These are phyloP conservation scores for Talaromyces piceae DNA, from an alignment of 2,329 filamentous ascomycete species.

Conservation along the genomic window DNA sequence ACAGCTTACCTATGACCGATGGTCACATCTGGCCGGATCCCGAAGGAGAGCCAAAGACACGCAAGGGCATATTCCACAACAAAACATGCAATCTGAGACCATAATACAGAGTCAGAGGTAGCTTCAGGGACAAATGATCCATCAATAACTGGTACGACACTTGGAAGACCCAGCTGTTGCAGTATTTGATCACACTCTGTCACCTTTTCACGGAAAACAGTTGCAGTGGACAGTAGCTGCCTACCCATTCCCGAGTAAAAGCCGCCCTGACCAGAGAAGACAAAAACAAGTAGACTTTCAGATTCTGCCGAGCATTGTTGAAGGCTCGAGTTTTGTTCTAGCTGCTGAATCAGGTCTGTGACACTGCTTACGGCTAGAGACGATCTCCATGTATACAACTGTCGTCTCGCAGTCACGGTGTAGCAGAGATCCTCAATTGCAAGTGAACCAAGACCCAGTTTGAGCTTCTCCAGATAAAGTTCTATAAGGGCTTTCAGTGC, in stretches of 20 bases:
- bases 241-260: constrained; percentile 15
- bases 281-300: constrained; percentile 27
- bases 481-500: not conserved
- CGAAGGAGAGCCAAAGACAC: constrained; percentile 24
- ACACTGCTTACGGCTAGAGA: too few species aligned
- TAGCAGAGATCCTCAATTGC: constrained; percentile 60
- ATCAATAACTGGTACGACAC: constrained; percentile 18
- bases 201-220: too few species aligned
- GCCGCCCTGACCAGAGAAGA: constrained; percentile 28
- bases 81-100: constrained; percentile 32
- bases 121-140: too few species aligned
- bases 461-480: too few species aligned
- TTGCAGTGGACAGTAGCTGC: constrained; percentile 20
- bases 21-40: constrained; percentile 28
- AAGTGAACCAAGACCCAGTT: too few species aligned
- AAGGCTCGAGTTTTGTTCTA: constrained; percentile 3
- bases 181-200: constrained; percentile 22
- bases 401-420: constrained; percentile 54
- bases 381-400: too few species aligned
- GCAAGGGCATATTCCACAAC: constrained; percentile 37
- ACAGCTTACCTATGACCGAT: constrained; percentile 25
- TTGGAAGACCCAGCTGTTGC: constrained; percentile 23
- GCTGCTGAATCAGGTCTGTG: constrained; percentile 14
- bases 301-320: not conserved
- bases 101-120: constrained; percentile 17